Percentiles rank a stretch among this genome's conserved stretches.
These are phyloP conservation scores for Claviceps quebecensis DNA, from an alignment of 2,329 filamentous ascomycete species.

Conservation along the genomic window DNA sequence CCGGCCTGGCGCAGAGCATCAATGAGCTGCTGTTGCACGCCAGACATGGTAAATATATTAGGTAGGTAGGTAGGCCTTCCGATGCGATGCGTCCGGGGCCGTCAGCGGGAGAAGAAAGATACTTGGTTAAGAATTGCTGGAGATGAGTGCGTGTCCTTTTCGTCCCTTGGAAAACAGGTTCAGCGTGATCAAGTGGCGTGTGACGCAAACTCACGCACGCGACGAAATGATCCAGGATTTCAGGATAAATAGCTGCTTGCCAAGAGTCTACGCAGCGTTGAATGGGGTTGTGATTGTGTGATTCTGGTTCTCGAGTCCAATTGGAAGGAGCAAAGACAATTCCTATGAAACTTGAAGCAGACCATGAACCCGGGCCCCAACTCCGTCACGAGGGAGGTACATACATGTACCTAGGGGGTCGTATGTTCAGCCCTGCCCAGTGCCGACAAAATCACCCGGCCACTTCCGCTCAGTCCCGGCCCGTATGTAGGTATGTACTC, in stretches of 20 bases:
- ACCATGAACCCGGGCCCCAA: not conserved
- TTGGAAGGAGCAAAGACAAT: not conserved
- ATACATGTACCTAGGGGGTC: not conserved
- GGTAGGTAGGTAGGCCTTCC: not conserved
- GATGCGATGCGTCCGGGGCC: not conserved
- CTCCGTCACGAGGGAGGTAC: not conserved
- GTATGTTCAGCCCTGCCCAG: no score
- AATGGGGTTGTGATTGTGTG: not conserved
- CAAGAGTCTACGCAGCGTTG: not conserved
- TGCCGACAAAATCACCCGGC: no score
- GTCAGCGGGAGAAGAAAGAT: not conserved
- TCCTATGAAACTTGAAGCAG: not conserved
- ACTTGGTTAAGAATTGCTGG: not conserved
- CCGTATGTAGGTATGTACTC: no score
- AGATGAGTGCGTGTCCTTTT: not conserved
- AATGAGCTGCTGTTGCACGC: conserved; percentile 2
- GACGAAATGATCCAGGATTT: not conserved
- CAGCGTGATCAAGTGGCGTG: not conserved
- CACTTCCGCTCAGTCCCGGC: no score
- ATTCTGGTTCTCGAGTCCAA: not conserved
- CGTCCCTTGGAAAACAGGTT: not conserved
- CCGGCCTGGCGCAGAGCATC: conserved; percentile 28
- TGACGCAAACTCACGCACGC: not conserved
- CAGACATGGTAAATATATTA: not conserved
- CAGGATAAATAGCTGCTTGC: not conserved